Evolutionary conservation across 1,284 basidiomycete species (phyloP).

Genomic region (Cutaneotrichosporon cyanovorans): DNA sequence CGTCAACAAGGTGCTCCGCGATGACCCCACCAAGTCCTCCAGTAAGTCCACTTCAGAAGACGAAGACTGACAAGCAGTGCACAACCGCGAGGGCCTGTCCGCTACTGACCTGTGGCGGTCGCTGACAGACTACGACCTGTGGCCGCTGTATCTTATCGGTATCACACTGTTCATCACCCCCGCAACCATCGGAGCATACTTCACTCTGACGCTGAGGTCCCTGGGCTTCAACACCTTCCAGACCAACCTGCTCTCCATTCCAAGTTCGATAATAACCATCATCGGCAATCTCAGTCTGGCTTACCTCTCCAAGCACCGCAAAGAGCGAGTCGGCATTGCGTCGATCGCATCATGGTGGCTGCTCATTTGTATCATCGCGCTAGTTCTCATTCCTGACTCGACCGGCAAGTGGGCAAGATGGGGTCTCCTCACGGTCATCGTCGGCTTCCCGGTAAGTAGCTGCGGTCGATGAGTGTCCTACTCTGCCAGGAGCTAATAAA

Average conservation of each 20-base stretch:
- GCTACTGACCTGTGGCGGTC: slow-evolving; percentile 24
- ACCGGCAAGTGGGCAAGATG: slow-evolving; percentile 21
- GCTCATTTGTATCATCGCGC: slow-evolving; percentile 25
- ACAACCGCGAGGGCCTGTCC: slow-evolving; percentile 46
- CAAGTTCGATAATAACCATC: slow-evolving; percentile 32
- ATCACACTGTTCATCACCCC: slow-evolving; percentile 16
- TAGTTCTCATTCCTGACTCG: slow-evolving; percentile 21
- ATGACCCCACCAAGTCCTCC: slow-evolving; percentile 44
- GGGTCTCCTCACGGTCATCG: slow-evolving; percentile 15
- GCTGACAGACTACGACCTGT: slow-evolving; percentile 44
- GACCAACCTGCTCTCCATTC: slow-evolving; percentile 43
- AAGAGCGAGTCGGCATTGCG: slow-evolving; percentile 20
- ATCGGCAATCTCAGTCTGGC: slow-evolving; percentile 33
- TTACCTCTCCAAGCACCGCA: slow-evolving; percentile 22
- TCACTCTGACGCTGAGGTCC: slow-evolving; percentile 16
- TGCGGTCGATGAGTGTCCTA: not conserved
- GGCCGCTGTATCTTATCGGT: slow-evolving; percentile 44
- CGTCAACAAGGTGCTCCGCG: slow-evolving; percentile 47
- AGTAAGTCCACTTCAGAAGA: slow-evolving; percentile 1
- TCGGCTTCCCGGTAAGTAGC: slow-evolving; percentile 14
- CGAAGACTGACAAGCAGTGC: slow-evolving; percentile 35
- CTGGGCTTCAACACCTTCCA: slow-evolving; percentile 40
- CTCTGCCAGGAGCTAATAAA: not conserved
- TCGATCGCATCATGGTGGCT: slow-evolving; percentile 25
- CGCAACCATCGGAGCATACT: slow-evolving; percentile 30